A percentile compares a stretch with the other conserved stretches of the same genome.
Evolutionary conservation across 305 asterid genomes (phyloP).

Genomic region (Caryopteris hybrid): DNA sequence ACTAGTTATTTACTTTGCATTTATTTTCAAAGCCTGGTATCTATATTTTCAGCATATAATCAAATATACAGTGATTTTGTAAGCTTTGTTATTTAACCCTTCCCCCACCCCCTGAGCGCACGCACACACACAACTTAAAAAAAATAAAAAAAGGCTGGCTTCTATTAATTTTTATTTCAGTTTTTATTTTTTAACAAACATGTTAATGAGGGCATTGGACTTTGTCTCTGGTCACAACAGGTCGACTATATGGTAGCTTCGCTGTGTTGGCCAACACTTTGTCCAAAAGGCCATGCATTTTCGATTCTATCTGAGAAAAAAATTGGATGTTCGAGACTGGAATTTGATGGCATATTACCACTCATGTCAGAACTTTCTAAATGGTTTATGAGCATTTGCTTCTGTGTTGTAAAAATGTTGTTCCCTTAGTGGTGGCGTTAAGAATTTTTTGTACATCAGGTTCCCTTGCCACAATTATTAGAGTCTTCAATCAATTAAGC

Average conservation of each 20-base stretch:
- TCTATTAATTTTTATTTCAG: no score
- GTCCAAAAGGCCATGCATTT: background rate
- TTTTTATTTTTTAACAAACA: background rate
- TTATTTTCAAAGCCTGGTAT: no score
- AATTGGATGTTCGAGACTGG: background rate
- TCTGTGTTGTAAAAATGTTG: background rate
- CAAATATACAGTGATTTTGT: no score
- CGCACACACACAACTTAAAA: no score
- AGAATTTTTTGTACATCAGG: background rate
- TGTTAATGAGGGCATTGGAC: background rate
- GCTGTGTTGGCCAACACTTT: constrained; percentile 5
- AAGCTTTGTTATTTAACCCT: background rate
- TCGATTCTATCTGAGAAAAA: background rate
- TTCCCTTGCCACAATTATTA: constrained; percentile 2
- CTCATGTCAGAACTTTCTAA: background rate
- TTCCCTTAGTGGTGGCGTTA: constrained; percentile 1
- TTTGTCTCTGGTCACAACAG: constrained; percentile 11
- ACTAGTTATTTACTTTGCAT: no score
- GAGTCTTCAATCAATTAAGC: background rate
- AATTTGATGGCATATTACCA: background rate
- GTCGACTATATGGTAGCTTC: background rate
- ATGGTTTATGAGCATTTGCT: background rate
- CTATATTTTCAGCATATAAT: no score
- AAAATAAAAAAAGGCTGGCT: no score
- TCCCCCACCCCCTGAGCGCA: no score